Conservation (phyloP, 495 filamentous ascomycete genomes). For the Trichoderma reesei region DNA sequence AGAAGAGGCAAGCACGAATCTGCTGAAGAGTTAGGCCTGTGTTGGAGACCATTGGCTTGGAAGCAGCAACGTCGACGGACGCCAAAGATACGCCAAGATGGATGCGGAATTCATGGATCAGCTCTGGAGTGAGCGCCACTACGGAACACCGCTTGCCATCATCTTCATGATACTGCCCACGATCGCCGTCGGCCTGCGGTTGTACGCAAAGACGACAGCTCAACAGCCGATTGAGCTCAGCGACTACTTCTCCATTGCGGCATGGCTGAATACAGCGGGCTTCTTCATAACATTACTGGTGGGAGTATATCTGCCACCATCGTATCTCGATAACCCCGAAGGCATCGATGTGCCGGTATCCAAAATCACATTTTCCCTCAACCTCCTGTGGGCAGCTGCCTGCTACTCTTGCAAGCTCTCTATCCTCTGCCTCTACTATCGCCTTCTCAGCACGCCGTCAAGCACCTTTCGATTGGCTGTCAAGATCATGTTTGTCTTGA, state of each 20-base stretch:
- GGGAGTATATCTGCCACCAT: constrained; percentile 1
- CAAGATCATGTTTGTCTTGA: background rate
- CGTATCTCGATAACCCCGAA: constrained; percentile 7
- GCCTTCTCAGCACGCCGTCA: constrained; percentile 6
- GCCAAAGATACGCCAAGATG: constrained; percentile 1
- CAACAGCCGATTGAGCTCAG: constrained; percentile 8
- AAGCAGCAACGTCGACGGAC: background rate
- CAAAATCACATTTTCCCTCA: constrained; percentile 12
- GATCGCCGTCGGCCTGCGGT: constrained; percentile 5
- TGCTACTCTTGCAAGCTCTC: constrained; percentile 12
- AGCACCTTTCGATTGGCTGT: constrained; percentile 7
- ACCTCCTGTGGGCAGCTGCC: constrained; percentile 8
- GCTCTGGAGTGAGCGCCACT: constrained; percentile 9
- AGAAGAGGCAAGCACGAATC: background rate
- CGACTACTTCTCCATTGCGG: constrained; percentile 9
- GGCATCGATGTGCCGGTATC: constrained; percentile 10
- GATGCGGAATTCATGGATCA: constrained; percentile 7
- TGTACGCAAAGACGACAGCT: constrained; percentile 10
- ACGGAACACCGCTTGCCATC: constrained; percentile 11
- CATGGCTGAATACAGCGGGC: constrained; percentile 8
- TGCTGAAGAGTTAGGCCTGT: background rate
- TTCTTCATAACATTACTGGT: constrained; percentile 9
- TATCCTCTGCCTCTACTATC: constrained; percentile 10
- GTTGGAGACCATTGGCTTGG: background rate
- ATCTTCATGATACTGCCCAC: constrained; percentile 11